Conservation (phyloP, 441 rosid genomes). For the Rhodomyrtus psidioides region DNA sequence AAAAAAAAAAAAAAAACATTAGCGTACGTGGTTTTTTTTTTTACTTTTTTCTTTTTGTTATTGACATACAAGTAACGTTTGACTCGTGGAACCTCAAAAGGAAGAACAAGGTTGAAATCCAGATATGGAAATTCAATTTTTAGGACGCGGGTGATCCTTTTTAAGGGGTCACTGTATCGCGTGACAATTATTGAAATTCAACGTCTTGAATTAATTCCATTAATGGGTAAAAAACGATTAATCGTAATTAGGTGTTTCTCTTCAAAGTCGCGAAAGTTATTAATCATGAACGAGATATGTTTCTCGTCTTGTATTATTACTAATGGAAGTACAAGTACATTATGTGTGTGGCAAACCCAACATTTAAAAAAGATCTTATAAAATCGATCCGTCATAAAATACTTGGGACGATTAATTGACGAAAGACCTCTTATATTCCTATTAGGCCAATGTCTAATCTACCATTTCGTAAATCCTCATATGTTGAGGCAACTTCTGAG, state of each 20-base stretch:
- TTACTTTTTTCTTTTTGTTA: too few species aligned
- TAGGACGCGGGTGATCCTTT: too few species aligned
- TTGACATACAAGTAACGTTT: not conserved
- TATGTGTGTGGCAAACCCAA: not conserved
- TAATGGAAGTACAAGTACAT: not conserved
- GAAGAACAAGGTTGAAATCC: not conserved
- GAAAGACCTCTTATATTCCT: not conserved
- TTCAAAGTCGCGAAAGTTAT: rapidly evolving
- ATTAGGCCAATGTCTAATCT: not conserved
- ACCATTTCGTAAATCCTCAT: not conserved
- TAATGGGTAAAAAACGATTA: too few species aligned
- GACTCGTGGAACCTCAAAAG: not conserved
- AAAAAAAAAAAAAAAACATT: too few species aligned
- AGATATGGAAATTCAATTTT: not conserved
- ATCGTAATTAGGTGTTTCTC: not conserved
- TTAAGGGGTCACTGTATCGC: rapidly evolving
- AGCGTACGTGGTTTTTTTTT: not conserved
- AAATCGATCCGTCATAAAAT: too few species aligned
- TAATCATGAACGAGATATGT: not conserved
- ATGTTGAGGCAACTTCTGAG: not conserved
- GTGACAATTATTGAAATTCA: rapidly evolving
- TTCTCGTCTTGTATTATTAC: not conserved
- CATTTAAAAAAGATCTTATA: not conserved
- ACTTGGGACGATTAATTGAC: not conserved
- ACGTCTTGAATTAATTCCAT: not conserved